Evolutionary conservation across 441 rosid species (phyloP).

Genomic region (Breynia disticha): DNA sequence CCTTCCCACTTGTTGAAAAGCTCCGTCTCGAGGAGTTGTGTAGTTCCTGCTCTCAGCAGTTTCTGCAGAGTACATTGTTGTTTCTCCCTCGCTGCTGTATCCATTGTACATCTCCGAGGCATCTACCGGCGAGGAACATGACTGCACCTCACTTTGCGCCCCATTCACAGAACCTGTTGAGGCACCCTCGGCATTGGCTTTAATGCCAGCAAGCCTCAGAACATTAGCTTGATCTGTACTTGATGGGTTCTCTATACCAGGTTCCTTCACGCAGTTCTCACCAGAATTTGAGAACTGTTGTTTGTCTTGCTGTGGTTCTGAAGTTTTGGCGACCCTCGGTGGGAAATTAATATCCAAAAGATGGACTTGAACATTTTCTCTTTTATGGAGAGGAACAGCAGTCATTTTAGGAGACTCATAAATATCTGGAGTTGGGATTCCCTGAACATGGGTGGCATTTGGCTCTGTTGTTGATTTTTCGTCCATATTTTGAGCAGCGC

Average conservation of each 20-base stretch:
- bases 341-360: slow-evolving; percentile 94
- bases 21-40: slow-evolving; percentile 63
- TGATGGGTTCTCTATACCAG: slow-evolving; percentile 12
- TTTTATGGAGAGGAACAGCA: slow-evolving; percentile 50
- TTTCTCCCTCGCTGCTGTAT: slow-evolving; percentile 81
- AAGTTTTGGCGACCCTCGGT: slow-evolving; percentile 34
- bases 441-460: slow-evolving; percentile 49
- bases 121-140: slow-evolving; percentile 58
- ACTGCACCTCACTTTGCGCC: slow-evolving; percentile 55
- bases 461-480: slow-evolving; percentile 33
- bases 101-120: slow-evolving; percentile 47
- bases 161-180: slow-evolving; percentile 68
- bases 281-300: slow-evolving; percentile 17
- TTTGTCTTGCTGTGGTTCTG: slow-evolving; percentile 23
- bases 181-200: slow-evolving; percentile 39
- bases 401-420: slow-evolving; percentile 72
- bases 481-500: slow-evolving; percentile 28
- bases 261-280: slow-evolving; percentile 26
- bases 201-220: slow-evolving; percentile 14
- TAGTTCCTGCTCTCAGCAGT: slow-evolving; percentile 95
- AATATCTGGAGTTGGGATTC: slow-evolving; percentile 84
- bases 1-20: slow-evolving; percentile 66
- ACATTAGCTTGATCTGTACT: slow-evolving; percentile 29
- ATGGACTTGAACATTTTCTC: slow-evolving; percentile 39
- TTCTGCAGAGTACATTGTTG: slow-evolving; percentile 89